Evolutionary conservation across 169 alveolate genomes (phyloP).

Genomic region (Plasmodium ovale): DNA sequence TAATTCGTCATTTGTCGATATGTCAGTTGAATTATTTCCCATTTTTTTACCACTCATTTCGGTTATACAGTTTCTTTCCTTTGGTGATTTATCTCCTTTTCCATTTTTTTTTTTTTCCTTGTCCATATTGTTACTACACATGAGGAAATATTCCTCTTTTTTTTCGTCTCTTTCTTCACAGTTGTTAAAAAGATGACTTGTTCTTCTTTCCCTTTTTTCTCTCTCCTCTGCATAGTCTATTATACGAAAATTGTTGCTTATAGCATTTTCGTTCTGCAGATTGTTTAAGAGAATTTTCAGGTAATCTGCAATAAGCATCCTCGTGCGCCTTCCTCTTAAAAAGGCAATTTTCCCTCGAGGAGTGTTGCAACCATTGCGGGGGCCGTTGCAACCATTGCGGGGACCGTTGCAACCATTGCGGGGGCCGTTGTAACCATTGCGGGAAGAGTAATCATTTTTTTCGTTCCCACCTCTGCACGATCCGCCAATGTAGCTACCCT

Average conservation of each 20-base stretch:
- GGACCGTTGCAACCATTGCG: no score
- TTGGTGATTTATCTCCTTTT: not conserved
- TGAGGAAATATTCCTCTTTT: not conserved
- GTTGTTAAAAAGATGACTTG: not conserved
- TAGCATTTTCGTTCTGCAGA: constrained; percentile 31
- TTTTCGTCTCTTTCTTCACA: not conserved
- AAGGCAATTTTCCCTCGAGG: not conserved
- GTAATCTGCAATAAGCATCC: constrained; percentile 22
- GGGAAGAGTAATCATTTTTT: no score
- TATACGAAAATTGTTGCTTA: constrained; percentile 2
- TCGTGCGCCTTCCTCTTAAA: constrained; percentile 36
- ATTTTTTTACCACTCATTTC: not conserved
- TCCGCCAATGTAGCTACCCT: constrained; percentile 12
- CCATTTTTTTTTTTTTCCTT: not conserved
- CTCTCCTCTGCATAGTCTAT: constrained; percentile 8
- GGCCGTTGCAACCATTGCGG: no score
- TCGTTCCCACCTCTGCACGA: no score
- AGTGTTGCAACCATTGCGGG: not conserved
- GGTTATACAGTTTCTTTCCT: not conserved
- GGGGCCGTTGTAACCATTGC: no score
- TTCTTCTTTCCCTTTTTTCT: constrained; percentile 6
- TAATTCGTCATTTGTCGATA: not conserved
- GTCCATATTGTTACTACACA: not conserved
- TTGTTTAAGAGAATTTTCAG: constrained; percentile 19
- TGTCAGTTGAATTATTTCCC: not conserved